Conservation (phyloP, 129 eudicot genomes). For the Flaveria linearis region DNA sequence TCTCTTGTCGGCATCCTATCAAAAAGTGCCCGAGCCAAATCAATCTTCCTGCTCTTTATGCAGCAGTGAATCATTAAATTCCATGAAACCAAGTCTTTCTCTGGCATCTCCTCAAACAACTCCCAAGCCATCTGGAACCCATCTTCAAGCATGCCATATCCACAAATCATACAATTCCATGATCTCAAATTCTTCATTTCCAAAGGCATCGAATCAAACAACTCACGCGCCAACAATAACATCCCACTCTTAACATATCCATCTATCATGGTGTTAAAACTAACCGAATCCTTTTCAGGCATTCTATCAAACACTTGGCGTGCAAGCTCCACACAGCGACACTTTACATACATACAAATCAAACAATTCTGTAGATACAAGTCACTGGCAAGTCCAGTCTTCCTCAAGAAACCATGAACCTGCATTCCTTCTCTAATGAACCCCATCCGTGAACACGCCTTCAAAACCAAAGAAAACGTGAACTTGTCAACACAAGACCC, state of each 20-base stretch:
- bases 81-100: conserved; percentile 72
- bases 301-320: conserved; percentile 69
- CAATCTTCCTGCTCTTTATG: conserved; percentile 50
- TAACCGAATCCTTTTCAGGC: conserved; percentile 50
- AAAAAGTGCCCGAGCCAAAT: conserved; percentile 49
- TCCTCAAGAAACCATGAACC: conserved; percentile 66
- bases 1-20: conserved; percentile 60
- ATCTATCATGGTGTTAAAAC: conserved; percentile 70
- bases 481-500: conserved; percentile 55
- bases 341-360: conserved; percentile 53
- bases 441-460: conserved; percentile 56
- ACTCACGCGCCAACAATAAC: conserved; percentile 44
- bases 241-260: conserved; percentile 68
- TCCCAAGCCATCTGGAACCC: conserved; percentile 55
- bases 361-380: conserved; percentile 64
- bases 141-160: conserved; percentile 43
- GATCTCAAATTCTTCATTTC: conserved; percentile 65
- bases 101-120: conserved; percentile 68
- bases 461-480: conserved; percentile 61
- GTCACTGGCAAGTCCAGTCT: conserved; percentile 47
- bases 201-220: conserved; percentile 58
- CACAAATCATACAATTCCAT: conserved; percentile 73
- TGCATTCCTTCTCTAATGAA: conserved; percentile 54
- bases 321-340: conserved; percentile 52
- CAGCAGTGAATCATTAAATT: conserved; percentile 68